A percentile compares a stretch with the other conserved stretches of the same genome.
These are phyloP conservation scores for Podospora anserina DNA, from an alignment of 495 filamentous ascomycete genomes.

Conservation along the genomic window DNA sequence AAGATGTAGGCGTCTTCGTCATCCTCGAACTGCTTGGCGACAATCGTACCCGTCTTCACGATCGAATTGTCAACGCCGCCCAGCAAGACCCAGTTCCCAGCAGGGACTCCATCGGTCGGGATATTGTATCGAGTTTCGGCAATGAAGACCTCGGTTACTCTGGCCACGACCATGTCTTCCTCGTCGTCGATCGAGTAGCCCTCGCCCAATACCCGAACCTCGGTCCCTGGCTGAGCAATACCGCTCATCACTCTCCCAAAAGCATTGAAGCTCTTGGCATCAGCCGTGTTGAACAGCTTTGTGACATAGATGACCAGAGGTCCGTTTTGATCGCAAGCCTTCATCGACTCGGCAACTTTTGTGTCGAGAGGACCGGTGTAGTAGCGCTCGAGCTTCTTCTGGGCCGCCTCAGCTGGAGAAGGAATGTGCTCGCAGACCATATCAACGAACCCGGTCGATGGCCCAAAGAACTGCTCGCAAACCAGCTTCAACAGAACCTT, in stretches of 20 bases:
- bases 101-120: slow-evolving; percentile 84
- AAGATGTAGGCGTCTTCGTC: slow-evolving; percentile 94
- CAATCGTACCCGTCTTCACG: slow-evolving; percentile 93
- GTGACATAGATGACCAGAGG: slow-evolving; percentile 87
- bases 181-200: slow-evolving; percentile 96
- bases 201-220: slow-evolving; percentile 90
- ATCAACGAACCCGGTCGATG: slow-evolving; percentile 86
- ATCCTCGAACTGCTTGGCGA: slow-evolving; percentile 75
- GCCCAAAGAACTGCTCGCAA: slow-evolving; percentile 90
- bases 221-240: slow-evolving; percentile 73
- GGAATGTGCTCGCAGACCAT: slow-evolving; percentile 91
- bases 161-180: slow-evolving; percentile 93
- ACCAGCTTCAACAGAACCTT: slow-evolving; percentile 85
- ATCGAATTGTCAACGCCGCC: slow-evolving; percentile 96
- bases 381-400: slow-evolving; percentile 72
- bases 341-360: slow-evolving; percentile 75
- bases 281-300: slow-evolving; percentile 83
- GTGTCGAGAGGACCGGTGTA: slow-evolving; percentile 96
- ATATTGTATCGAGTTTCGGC: slow-evolving; percentile 94
- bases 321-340: slow-evolving; percentile 80
- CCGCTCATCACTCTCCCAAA: slow-evolving; percentile 94
- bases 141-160: slow-evolving; percentile 84
- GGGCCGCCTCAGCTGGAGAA: slow-evolving; percentile 76
- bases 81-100: slow-evolving; percentile 90
- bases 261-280: slow-evolving; percentile 82